phyloP scores from a whole-genome alignment of 108 stramenopile species.

The Chaetoceros muelleri region DNA sequence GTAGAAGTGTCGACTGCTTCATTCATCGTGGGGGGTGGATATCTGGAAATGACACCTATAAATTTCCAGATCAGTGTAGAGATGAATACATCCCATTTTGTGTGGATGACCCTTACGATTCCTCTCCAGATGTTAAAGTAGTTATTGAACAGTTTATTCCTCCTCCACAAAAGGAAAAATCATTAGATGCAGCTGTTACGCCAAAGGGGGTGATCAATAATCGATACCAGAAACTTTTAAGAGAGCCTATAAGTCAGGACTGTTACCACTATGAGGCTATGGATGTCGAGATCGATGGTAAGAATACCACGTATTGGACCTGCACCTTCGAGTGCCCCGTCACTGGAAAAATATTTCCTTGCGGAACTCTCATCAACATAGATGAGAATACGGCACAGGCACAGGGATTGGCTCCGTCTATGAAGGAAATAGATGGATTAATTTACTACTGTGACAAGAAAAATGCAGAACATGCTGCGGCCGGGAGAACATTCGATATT shows the following conservation, averaged over 20 bases:
- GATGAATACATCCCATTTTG: not conserved
- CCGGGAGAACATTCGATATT: not conserved
- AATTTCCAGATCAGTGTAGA: not conserved
- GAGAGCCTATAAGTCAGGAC: not conserved
- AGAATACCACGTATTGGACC: not conserved
- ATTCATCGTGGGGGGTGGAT: not conserved
- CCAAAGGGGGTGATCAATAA: not conserved
- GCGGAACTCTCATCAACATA: not conserved
- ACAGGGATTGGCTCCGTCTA: not conserved
- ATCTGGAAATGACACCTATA: not conserved
- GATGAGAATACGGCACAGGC: not conserved
- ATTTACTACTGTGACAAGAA: not conserved
- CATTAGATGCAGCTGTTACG: not conserved
- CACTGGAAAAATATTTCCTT: not conserved
- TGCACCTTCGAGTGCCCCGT: not conserved
- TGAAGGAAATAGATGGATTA: not conserved
- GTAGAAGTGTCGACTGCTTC: not conserved
- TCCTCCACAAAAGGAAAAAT: not conserved
- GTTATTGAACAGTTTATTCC: not conserved
- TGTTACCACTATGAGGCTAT: not conserved
- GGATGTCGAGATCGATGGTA: not conserved
- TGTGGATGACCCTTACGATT: not conserved
- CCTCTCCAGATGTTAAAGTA: not conserved
- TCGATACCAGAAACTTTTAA: not conserved
- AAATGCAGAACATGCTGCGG: not conserved